Evolutionary conservation across 345 rosid genomes (phyloP), one percentile per base, ranked within the genome.

Genomic region (Garcia nutans): DNA sequence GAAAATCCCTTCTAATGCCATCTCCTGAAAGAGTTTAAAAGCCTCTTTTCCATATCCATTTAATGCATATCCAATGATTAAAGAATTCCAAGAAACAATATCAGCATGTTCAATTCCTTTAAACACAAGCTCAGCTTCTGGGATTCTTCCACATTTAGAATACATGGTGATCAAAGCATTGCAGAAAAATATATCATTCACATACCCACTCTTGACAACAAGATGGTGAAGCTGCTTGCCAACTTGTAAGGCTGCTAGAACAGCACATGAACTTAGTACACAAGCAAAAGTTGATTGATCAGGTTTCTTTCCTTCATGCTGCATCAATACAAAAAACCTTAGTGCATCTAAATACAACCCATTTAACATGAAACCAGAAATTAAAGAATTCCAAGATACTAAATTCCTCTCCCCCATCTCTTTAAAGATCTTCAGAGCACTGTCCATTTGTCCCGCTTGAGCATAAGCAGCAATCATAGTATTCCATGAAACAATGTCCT

Each of bases 351-450:
- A 77, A 0, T 84, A 89, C 73, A 82, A 78, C 3, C 93, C 97
- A 42, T 88, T 89, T 13, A 84, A 84, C 70, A 93, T 89, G 24
- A 83, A 90, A 3, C 97, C 97, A 28, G 83, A 87, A 58, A 89
- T 83, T 55, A 93, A 82, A 0, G 94, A 86, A 74, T 91, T 93
- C 98, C 98, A 93, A 11, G 98, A 90, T 31, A 93, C 93, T 24
- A 87, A 76, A 8, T 89, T 89, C 68, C 79, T 79, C 80, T 77
- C 79, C 19, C 76, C 65, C 94, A 92, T 90, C 24, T 73, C 77
- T 55, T 87, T 79, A 74, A 84, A 82, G 41, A 80, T 28, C 74
- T 61, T 49, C 33, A 78, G 6, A 23, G 86, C 84, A 72, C 11
- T 45, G 33, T 84, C 79, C 78, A 80, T 68, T 33, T 76, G 47